These are phyloP conservation scores for Aspergillus wentii DNA, from an alignment of 495 filamentous ascomycete genomes.

Conservation along the genomic window DNA sequence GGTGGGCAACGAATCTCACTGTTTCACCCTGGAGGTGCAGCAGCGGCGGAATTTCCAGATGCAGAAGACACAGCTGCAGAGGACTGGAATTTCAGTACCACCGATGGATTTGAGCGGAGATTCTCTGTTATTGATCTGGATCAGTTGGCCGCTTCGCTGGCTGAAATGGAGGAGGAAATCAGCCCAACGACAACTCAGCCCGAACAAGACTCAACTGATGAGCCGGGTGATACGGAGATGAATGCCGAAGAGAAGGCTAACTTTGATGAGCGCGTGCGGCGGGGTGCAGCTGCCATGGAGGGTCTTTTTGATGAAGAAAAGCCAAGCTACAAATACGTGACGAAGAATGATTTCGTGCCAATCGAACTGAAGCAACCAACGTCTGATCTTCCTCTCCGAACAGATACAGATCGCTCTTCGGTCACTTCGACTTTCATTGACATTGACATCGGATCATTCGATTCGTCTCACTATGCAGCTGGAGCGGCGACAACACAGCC, in stretches of 20 bases:
- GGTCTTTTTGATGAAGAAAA: constrained; percentile 44
- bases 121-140: constrained; percentile 45
- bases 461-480: constrained; percentile 44
- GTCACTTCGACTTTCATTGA: constrained; percentile 46
- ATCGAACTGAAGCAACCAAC: constrained; percentile 27
- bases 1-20: constrained; percentile 82
- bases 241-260: constrained; percentile 37
- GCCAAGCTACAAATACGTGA: constrained; percentile 43
- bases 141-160: constrained; percentile 38
- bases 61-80: constrained; percentile 46
- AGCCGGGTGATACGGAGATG: constrained; percentile 20
- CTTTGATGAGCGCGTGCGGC: constrained; percentile 44
- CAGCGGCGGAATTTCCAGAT: constrained; percentile 49
- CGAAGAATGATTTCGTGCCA: constrained; percentile 43
- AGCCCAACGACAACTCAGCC: constrained; percentile 19
- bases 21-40: constrained; percentile 71
- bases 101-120: constrained; percentile 70
- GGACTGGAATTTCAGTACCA: constrained; percentile 92
- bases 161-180: constrained; percentile 31
- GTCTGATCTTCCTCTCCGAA: constrained; percentile 47
- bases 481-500: constrained; percentile 36
- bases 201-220: constrained; percentile 20
- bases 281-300: constrained; percentile 44
- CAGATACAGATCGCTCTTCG: constrained; percentile 42
- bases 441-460: constrained; percentile 44